A percentile compares a stretch with the other conserved stretches of the same genome.
phyloP scores from a whole-genome alignment of 139 green algal species.

The Chlamydomonas sp. region DNA sequence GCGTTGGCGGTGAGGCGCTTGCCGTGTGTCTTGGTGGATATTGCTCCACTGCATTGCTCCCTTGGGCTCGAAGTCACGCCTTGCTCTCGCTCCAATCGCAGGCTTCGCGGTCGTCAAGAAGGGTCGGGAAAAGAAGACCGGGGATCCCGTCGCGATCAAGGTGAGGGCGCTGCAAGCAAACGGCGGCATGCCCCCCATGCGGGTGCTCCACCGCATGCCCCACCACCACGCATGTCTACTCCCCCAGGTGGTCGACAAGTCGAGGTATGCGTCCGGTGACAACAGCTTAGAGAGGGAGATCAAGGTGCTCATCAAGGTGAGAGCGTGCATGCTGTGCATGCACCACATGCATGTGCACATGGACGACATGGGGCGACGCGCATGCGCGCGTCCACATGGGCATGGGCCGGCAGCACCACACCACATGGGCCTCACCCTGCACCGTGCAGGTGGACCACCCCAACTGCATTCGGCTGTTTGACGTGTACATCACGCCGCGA shows the following conservation, averaged over 20 bases:
- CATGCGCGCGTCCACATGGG: too few species aligned
- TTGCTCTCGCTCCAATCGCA: too few species aligned
- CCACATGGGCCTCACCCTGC: background rate
- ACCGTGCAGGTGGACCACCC: slow-evolving; percentile 54
- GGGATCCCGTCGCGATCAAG: slow-evolving; percentile 65
- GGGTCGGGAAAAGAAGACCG: slow-evolving; percentile 55
- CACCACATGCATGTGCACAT: too few species aligned
- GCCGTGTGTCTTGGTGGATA: too few species aligned
- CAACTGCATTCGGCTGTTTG: slow-evolving; percentile 68
- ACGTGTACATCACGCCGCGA: slow-evolving; percentile 62
- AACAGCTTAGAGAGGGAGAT: slow-evolving; percentile 69
- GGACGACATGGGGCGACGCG: too few species aligned
- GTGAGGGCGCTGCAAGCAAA: slow-evolving; percentile 21
- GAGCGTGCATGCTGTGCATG: too few species aligned
- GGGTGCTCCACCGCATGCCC: background rate
- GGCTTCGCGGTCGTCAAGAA: slow-evolving; percentile 74
- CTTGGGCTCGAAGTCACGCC: too few species aligned
- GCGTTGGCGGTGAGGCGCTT: slow-evolving; percentile 52
- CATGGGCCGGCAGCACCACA: too few species aligned
- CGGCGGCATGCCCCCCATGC: background rate
- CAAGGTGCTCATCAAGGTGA: slow-evolving; percentile 59
- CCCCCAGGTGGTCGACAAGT: slow-evolving; percentile 66
- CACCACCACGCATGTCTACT: background rate
- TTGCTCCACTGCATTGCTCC: too few species aligned
- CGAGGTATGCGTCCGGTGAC: slow-evolving; percentile 57